Conservation (phyloP, 1,284 basidiomycete genomes). For the Cutaneotrichosporon dermatis region DNA sequence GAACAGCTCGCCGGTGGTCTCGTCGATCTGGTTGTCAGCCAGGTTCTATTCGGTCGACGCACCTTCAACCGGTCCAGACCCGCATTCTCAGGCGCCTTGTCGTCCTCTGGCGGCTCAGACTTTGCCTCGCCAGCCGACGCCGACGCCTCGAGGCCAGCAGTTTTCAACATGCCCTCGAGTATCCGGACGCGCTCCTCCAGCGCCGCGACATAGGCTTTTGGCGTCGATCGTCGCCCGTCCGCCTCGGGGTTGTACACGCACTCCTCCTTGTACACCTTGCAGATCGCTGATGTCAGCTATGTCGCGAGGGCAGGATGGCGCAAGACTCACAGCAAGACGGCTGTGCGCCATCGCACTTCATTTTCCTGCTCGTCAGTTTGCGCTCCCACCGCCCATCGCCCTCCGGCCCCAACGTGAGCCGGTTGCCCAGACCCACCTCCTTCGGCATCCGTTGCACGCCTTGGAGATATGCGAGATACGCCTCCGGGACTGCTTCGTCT, state of each 20-base stretch:
- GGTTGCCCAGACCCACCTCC: slow-evolving; percentile 10
- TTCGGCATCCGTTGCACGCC: slow-evolving; percentile 21
- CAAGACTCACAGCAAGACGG: slow-evolving; percentile 2
- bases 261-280: slow-evolving; percentile 23
- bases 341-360: slow-evolving; percentile 22
- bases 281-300: slow-evolving; percentile 12
- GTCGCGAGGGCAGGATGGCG: background rate
- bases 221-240: slow-evolving; percentile 20
- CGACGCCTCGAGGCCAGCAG: slow-evolving; percentile 7
- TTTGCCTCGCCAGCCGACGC: slow-evolving; percentile 1
- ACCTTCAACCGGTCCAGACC: slow-evolving; percentile 17
- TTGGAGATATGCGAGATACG: slow-evolving; percentile 21
- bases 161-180: slow-evolving; percentile 16
- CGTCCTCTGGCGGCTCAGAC: slow-evolving; percentile 4
- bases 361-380: slow-evolving; percentile 15
- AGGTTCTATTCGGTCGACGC: background rate
- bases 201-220: slow-evolving; percentile 20
- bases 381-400: background rate
- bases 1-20: slow-evolving; percentile 18
- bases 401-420: background rate
- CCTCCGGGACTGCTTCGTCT: slow-evolving; percentile 12
- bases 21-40: slow-evolving; percentile 16
- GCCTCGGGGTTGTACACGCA: slow-evolving; percentile 22
- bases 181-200: slow-evolving; percentile 19
- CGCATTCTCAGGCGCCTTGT: background rate